Evolutionary conservation across 1,139 yeast species (phyloP).

Genomic region (Geotrichum cucujoidarum): DNA sequence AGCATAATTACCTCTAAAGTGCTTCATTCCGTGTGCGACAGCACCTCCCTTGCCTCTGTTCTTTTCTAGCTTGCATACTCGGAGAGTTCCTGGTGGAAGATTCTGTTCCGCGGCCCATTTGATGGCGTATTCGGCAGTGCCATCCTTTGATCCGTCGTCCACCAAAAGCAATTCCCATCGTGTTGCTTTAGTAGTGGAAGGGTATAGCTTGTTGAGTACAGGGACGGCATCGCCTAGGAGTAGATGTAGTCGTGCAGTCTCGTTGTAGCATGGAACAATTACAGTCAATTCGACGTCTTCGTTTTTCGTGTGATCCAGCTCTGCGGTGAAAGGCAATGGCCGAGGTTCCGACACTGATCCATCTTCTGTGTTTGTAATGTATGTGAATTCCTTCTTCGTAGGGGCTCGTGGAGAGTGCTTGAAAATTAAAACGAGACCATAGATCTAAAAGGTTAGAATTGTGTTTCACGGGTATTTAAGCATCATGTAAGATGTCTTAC

Average conservation of each 20-base stretch:
- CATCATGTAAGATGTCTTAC: constrained; percentile 4
- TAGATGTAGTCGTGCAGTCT: constrained; percentile 59
- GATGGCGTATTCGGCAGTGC: constrained; percentile 69
- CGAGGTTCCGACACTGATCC: constrained; percentile 26
- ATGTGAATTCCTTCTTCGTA: constrained; percentile 48
- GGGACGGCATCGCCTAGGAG: constrained; percentile 77
- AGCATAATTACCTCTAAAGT: constrained; percentile 64
- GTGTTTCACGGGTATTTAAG: background rate
- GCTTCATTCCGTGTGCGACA: constrained; percentile 86
- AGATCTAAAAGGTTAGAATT: constrained; percentile 30
- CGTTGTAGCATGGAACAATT: constrained; percentile 89
- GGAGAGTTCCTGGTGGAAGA: constrained; percentile 54
- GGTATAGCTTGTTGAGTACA: constrained; percentile 43
- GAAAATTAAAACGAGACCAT: constrained; percentile 44
- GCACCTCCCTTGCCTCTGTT: constrained; percentile 98
- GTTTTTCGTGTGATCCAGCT: constrained; percentile 26
- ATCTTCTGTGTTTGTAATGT: constrained; percentile 39
- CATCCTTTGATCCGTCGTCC: constrained; percentile 88
- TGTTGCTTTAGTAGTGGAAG: constrained; percentile 14
- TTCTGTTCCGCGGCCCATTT: constrained; percentile 47
- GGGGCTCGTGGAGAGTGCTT: constrained; percentile 65
- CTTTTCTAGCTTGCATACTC: constrained; percentile 60
- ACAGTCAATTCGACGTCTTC: constrained; percentile 52
- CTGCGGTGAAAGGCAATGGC: constrained; percentile 24
- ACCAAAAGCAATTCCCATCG: constrained; percentile 75